Evolutionary conservation across 1,139 yeast genomes (phyloP).

Genomic region (Geotrichum aggregatum): DNA sequence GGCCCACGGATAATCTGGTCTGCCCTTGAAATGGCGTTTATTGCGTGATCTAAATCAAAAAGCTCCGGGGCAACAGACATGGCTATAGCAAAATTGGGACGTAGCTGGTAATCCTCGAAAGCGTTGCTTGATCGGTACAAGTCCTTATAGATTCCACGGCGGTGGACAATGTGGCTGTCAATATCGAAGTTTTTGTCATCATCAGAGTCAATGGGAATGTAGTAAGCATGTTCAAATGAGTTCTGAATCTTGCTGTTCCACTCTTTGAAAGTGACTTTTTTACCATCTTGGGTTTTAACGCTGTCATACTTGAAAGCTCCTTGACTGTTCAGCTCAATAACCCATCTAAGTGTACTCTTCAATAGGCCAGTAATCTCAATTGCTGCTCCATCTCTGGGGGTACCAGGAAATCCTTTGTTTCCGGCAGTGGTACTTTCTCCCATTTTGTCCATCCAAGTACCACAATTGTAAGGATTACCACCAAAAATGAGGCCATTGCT

Average conservation of each 20-base stretch:
- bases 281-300: conserved; percentile 53
- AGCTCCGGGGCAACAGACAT: conserved; percentile 92
- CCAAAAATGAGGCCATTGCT: conserved; percentile 81
- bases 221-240: conserved; percentile 75
- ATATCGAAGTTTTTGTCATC: conserved; percentile 55
- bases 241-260: conserved; percentile 71
- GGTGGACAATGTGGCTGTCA: conserved; percentile 63
- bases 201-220: conserved; percentile 59
- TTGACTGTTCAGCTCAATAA: conserved; percentile 51
- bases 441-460: conserved; percentile 99
- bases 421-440: conserved; percentile 87
- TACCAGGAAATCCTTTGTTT: conserved; percentile 87
- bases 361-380: conserved; percentile 85
- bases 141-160: conserved; percentile 94
- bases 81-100: conserved; percentile 91
- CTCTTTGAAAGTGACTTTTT: conserved; percentile 47
- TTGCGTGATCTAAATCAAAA: conserved; percentile 59
- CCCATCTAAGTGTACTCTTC: conserved; percentile 80
- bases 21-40: conserved; percentile 61
- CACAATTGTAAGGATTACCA: conserved; percentile 89
- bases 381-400: conserved; percentile 97
- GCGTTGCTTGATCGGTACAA: conserved; percentile 74
- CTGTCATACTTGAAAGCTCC: conserved; percentile 49
- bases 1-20: conserved; percentile 79
- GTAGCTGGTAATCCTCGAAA: conserved; percentile 87